Percentiles rank a stretch among this genome's conserved stretches.
Conservation (phyloP, 441 rosid species). For the Croton laevigatus region DNA sequence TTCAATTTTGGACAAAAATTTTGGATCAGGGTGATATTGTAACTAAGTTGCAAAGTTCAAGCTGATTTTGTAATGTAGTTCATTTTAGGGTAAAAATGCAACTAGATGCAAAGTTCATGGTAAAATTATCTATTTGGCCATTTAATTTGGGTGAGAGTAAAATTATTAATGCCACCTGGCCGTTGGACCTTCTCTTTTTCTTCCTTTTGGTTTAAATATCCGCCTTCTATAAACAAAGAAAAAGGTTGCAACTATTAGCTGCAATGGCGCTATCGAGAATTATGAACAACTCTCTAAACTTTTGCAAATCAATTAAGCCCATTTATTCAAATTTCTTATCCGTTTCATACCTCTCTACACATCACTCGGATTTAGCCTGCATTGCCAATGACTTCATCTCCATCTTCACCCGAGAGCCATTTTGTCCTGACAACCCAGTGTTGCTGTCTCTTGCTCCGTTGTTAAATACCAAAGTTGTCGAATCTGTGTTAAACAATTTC, state of each 20-base stretch:
- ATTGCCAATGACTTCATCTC: slow-evolving; percentile 25
- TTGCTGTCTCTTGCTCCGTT: slow-evolving; percentile 48
- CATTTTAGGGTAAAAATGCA: too few relatives aligned
- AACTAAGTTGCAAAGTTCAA: too few relatives aligned
- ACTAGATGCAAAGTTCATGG: too few relatives aligned
- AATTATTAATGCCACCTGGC: too few relatives aligned
- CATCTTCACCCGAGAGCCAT: slow-evolving; percentile 48
- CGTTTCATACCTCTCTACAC: slow-evolving; percentile 14
- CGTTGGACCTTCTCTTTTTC: too few relatives aligned
- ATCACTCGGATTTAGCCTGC: slow-evolving; percentile 29
- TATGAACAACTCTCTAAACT: slow-evolving; percentile 6
- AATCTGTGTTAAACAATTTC: slow-evolving; percentile 52
- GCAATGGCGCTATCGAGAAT: slow-evolving; percentile 20
- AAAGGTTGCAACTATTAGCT: not conserved
- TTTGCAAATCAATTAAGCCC: slow-evolving; percentile 22
- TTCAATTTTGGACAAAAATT: too few relatives aligned
- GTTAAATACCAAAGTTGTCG: slow-evolving; percentile 68
- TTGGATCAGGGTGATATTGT: too few relatives aligned
- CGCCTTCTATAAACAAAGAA: too few relatives aligned
- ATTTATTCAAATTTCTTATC: slow-evolving; percentile 1
- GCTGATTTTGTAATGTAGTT: too few relatives aligned
- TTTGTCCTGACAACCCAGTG: slow-evolving; percentile 44
- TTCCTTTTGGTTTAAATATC: too few relatives aligned
- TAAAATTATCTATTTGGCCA: too few relatives aligned
- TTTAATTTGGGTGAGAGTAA: too few relatives aligned